phyloP scores from a whole-genome alignment of 306 rosid genomes.

The Pueraria montana region DNA sequence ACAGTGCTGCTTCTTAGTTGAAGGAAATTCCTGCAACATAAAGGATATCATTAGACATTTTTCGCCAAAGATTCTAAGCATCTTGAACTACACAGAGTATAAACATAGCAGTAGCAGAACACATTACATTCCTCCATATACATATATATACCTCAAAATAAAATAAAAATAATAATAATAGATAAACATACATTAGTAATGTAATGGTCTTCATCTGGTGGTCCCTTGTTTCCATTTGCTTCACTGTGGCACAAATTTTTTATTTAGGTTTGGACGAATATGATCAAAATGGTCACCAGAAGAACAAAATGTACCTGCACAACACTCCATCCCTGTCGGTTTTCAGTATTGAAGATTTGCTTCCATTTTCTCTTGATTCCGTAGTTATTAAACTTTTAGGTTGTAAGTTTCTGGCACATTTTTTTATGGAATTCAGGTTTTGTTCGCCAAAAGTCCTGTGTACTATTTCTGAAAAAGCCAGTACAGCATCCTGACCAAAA shows the following conservation, averaged over 20 bases:
- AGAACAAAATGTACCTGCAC: slow-evolving; percentile 53
- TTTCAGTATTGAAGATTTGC: slow-evolving; percentile 36
- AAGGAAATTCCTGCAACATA: slow-evolving; percentile 51
- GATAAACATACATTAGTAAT: slow-evolving; percentile 53
- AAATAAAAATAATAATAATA: neutral
- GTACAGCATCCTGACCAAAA: slow-evolving; percentile 55
- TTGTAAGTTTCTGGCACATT: slow-evolving; percentile 43
- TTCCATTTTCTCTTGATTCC: slow-evolving; percentile 43
- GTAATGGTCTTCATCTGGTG: slow-evolving; percentile 46
- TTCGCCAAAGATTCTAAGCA: neutral
- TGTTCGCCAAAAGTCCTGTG: slow-evolving; percentile 35
- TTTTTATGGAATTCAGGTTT: slow-evolving; percentile 33
- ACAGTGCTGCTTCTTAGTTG: slow-evolving; percentile 39
- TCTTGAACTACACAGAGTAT: slow-evolving; percentile 28
- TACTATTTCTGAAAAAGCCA: slow-evolving; percentile 45
- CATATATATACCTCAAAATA: neutral
- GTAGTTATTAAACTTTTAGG: slow-evolving; percentile 23
- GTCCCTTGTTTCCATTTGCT: slow-evolving; percentile 50
- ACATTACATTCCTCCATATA: slow-evolving; percentile 19
- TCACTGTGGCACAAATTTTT: slow-evolving; percentile 38
- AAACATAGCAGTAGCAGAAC: slow-evolving; percentile 16
- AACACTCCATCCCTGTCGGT: slow-evolving; percentile 39
- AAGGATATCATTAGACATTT: slow-evolving; percentile 18
- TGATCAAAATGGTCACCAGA: slow-evolving; percentile 24
- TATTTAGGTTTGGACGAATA: slow-evolving; percentile 37